These are phyloP conservation scores for Stereocaulon alpinum DNA, from an alignment of 495 filamentous ascomycete genomes.

Conservation along the genomic window DNA sequence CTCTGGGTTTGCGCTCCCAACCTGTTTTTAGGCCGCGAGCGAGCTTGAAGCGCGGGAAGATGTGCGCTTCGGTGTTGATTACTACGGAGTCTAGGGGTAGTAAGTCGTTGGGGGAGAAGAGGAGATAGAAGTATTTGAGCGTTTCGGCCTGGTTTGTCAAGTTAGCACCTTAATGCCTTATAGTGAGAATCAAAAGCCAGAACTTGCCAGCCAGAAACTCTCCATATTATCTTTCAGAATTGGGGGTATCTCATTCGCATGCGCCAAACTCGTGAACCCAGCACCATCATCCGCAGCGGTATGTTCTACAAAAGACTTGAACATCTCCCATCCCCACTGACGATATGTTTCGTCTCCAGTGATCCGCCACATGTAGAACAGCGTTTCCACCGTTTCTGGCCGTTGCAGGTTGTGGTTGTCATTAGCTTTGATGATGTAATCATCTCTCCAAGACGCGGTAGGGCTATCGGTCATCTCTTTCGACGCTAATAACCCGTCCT, in stretches of 20 bases:
- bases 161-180: not conserved
- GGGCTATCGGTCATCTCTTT: constrained; percentile 34
- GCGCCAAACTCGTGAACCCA: constrained; percentile 72
- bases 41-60: constrained; percentile 76
- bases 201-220: constrained; percentile 79
- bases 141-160: constrained; percentile 63
- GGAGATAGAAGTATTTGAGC: constrained; percentile 91
- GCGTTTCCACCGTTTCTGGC: constrained; percentile 86
- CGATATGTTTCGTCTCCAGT: constrained; percentile 86
- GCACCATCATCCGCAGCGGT: constrained; percentile 56
- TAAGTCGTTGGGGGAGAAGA: constrained; percentile 79
- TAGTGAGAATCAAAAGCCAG: too few relatives aligned
- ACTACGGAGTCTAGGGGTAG: constrained; percentile 77
- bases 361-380: constrained; percentile 98
- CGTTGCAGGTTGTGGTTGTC: constrained; percentile 93
- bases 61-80: constrained; percentile 93
- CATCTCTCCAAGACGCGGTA: constrained; percentile 55
- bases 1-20: constrained; percentile 65
- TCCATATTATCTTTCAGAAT: constrained; percentile 72
- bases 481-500: constrained; percentile 35
- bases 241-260: constrained; percentile 61
- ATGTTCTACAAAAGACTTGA: constrained; percentile 79
- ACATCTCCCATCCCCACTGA: constrained; percentile 98
- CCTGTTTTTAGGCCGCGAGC: constrained; percentile 72
- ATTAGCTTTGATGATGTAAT: constrained; percentile 61